Evolutionary conservation across 2,329 filamentous ascomycete species (phyloP).

Genomic region (Penicillium sp.): DNA sequence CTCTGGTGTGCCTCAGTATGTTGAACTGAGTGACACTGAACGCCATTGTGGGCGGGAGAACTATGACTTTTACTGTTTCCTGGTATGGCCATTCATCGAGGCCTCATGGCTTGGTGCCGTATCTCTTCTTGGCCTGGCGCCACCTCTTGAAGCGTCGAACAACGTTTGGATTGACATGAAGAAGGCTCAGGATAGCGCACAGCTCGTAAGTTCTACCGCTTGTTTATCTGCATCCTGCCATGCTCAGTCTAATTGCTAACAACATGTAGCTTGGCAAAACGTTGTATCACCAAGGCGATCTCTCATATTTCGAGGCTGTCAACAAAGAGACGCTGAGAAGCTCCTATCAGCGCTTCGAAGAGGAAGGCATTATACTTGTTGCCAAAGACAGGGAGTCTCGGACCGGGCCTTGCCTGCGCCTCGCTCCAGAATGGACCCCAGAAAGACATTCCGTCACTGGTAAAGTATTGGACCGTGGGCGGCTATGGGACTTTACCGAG

Average conservation of each 20-base stretch:
- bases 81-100: constrained; percentile 98
- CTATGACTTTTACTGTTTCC: constrained; percentile 97
- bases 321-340: constrained; percentile 98
- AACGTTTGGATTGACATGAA: constrained; percentile 75
- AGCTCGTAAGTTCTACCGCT: constrained; percentile 65
- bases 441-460: constrained; percentile 61
- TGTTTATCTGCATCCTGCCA: no score
- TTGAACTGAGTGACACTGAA: constrained; percentile 75
- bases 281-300: constrained; percentile 92
- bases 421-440: constrained; percentile 74
- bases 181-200: constrained; percentile 76
- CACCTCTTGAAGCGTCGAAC: constrained; percentile 59
- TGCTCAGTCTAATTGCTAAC: constrained; percentile 15
- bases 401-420: constrained; percentile 51
- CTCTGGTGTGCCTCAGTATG: constrained; percentile 55
- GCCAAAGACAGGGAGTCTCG: constrained; percentile 61
- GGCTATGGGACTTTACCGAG: constrained; percentile 88
- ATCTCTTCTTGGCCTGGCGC: constrained; percentile 79
- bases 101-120: constrained; percentile 89
- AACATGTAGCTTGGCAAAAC: constrained; percentile 76
- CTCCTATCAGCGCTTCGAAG: constrained; percentile 79
- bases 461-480: constrained; percentile 65
- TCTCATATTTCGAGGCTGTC: constrained; percentile 96
- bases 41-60: constrained; percentile 80
- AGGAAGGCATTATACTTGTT: constrained; percentile 82